Evolutionary conservation across 139 green algal species (phyloP).

Genomic region (Deuterostichococcus epilithicus): DNA sequence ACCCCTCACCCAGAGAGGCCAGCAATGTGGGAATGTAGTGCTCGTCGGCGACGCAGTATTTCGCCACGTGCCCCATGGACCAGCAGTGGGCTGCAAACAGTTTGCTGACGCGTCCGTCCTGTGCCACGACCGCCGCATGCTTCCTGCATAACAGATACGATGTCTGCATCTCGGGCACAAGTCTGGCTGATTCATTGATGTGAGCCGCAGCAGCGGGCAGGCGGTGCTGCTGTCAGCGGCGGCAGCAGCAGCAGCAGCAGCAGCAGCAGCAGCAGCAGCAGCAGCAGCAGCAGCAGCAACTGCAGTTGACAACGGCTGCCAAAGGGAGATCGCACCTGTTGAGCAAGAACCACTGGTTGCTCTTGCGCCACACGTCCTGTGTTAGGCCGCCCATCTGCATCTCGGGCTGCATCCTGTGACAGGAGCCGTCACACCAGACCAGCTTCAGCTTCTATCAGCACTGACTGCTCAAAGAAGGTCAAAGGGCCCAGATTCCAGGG

Average conservation of each 20-base stretch:
- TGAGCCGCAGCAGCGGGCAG: too few species aligned
- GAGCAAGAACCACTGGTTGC: slow-evolving; percentile 14
- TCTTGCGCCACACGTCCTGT: slow-evolving; percentile 29
- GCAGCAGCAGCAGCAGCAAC: not conserved
- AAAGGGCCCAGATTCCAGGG: not conserved
- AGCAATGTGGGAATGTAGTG: slow-evolving; percentile 40
- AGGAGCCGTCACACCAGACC: not conserved
- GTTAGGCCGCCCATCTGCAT: slow-evolving; percentile 6
- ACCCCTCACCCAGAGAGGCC: slow-evolving; percentile 16
- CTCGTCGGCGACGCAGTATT: slow-evolving; percentile 23
- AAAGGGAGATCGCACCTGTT: not conserved
- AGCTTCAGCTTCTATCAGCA: not conserved
- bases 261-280: not conserved
- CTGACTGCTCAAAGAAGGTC: not conserved
- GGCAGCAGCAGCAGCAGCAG: not conserved
- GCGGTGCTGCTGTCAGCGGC: not conserved
- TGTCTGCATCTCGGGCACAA: too few species aligned
- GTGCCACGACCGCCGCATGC: not conserved
- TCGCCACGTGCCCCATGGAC: too few species aligned
- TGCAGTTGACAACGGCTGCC: not conserved
- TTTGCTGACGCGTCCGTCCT: not conserved
- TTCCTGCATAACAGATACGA: not conserved
- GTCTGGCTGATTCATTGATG: too few species aligned
- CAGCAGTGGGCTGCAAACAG: not conserved
- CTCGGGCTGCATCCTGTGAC: not conserved